Base-by-base conservation (phyloP, 805 yeast species). In the Kodamaea kakaduensis region DNA sequence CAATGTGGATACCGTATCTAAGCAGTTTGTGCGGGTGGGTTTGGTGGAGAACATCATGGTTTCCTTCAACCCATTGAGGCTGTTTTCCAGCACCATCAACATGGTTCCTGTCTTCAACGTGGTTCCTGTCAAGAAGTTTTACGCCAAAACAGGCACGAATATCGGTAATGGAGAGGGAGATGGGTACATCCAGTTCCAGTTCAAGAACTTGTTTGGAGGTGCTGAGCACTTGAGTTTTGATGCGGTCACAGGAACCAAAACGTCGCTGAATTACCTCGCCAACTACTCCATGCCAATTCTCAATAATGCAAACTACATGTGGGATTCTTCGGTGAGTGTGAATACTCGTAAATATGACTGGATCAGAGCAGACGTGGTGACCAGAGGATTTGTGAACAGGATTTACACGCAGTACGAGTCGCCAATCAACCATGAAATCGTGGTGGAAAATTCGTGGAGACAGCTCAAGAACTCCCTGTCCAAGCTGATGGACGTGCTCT, bases 101-200 rank as follows among this genome's bases (percentile, higher is more conserved):
- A 38, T 69, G 15, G 58, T 60, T 2, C 71, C 72, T 2, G 53
- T 61, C 2, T 61, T 65, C 47, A 61, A 61, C 34, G 38, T 61
- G 3, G 25, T 56, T 4, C 89, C 90, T 0, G 73, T 73, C 3
- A 86, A 86, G 47, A 72, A 74, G 45, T 83, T 88, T 48, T 71
- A 75, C 41, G 89, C 95, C 35, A 84, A 84, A 48, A 85, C 97
- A 1, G 99, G 99, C 3, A 93, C 97, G 2, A 89, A 88, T 57
- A 76, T 93, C 6, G 97, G 97, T 2, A 90, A 93, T 53, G 95
- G 95, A 20, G 97, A 93, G 64, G 98, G 97, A 19, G 93, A 85
- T 52, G 97, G 97, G 1, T 88, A 89, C 52, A 70, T 87, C 31
- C 81, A 85, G 20, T 76, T 89, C 37, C 88, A 56, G 64, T 47